These are phyloP conservation scores for Garcia nutans DNA, from an alignment of 345 rosid species.

Conservation along the genomic window DNA sequence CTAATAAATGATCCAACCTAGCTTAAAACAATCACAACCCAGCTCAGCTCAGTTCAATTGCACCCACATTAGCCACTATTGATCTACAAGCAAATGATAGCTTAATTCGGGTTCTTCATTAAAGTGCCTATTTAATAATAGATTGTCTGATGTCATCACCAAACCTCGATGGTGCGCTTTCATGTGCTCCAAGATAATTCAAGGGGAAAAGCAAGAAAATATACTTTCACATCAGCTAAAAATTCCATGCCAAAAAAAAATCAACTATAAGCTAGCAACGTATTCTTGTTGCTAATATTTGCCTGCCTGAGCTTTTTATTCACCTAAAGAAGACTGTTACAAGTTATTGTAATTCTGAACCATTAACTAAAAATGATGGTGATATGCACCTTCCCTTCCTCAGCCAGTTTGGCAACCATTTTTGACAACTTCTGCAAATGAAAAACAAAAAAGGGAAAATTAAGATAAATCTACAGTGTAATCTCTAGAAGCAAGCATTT, in stretches of 20 bases:
- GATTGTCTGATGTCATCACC: not conserved
- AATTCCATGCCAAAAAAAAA: not conserved
- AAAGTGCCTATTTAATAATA: not conserved
- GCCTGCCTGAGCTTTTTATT: not conserved
- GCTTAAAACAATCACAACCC: not conserved
- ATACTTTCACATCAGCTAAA: not conserved
- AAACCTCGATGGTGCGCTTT: not conserved
- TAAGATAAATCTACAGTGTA: not conserved
- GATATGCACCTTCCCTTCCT: constrained; percentile 80
- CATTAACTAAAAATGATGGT: constrained; percentile 8
- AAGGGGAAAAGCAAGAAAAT: not conserved
- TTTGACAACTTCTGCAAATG: constrained; percentile 70
- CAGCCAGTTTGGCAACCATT: constrained; percentile 86
- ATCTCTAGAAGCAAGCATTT: not conserved
- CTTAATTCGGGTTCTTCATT: not conserved
- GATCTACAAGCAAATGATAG: not conserved
- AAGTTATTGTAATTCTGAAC: not conserved
- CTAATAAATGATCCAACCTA: not conserved
- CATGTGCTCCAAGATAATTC: not conserved
- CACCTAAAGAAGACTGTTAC: not conserved
- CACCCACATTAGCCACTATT: not conserved
- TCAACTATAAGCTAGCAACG: not conserved
- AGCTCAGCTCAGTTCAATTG: not conserved
- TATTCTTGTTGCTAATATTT: not conserved
- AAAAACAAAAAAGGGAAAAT: constrained; percentile 3